Evolutionary conservation across 768 basidiomycete species (phyloP), one percentile per base, ranked within the genome.

Genomic region (Mycena vulgaris): DNA sequence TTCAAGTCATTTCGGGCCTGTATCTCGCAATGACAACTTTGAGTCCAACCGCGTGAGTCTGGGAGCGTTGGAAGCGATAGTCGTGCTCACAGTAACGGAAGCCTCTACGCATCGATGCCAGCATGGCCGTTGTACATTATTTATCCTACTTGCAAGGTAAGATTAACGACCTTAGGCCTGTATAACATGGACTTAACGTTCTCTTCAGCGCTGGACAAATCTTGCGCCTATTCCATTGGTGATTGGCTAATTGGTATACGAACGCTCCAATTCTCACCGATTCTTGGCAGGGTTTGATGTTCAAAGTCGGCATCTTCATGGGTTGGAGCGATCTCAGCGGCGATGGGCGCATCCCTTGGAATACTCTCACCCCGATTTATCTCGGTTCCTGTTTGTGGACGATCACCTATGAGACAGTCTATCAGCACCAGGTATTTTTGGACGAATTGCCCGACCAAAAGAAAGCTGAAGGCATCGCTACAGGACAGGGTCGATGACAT

Each of bases 401-500:
- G 10, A 72, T 78, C 61, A 76, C 77, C 25, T 80, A 79, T 33
- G 78, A 80, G 61, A 80, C 77, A 1, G 70, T 80, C 3, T 80
- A 80, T 42, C 78, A 80, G 62, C 75, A 78, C 57, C 77, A 78
- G 74, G 79, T 80, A 73, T 37, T 2, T n/a, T 47, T 13, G n/a
- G n/a, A n/a, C 42, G 25, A 16, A 16, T 58, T n/a, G 33, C n/a
- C n/a, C n/a, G n/a, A n/a, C n/a, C n/a, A n/a, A n/a, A n/a, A n/a
- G n/a, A n/a, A n/a, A n/a, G n/a, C 19, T 27, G 27, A 21, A 21
- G 4, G 19, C 5, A 19, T 10, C 27, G 21, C 3, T 16, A 14
- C 79, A 90, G 84, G 90, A 91, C 78, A 88, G 87, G 72, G 72
- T 79, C 23, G 90, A 91, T 78, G 90, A 91, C 76, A 74, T 84